These are phyloP conservation scores for Penicillium sp. DNA, from an alignment of 2,329 filamentous ascomycete species.

Conservation along the genomic window DNA sequence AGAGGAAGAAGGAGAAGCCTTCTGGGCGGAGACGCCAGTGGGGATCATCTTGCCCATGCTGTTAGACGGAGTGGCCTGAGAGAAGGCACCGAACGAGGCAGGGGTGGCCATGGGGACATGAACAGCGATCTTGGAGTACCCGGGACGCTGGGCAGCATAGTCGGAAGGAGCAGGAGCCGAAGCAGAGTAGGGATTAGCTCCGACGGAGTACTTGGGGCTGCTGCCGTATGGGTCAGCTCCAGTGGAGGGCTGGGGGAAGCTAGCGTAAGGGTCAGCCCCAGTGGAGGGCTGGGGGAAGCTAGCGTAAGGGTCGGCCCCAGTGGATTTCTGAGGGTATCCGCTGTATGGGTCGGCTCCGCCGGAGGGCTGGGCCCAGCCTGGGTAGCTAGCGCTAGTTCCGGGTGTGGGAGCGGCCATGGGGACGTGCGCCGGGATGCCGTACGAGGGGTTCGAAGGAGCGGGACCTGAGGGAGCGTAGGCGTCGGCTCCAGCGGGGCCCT, in stretches of 20 bases:
- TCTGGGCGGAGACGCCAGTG: constrained; percentile 36
- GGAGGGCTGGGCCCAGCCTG: too few species aligned
- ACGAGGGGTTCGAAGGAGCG: background rate
- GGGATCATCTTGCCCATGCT: constrained; percentile 31
- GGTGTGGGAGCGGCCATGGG: background rate
- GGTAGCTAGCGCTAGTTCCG: background rate
- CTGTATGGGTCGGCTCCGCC: too few species aligned
- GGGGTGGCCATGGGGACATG: constrained; percentile 24
- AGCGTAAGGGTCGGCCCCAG: background rate
- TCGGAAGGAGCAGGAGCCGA: constrained; percentile 6
- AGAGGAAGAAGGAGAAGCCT: constrained; percentile 38
- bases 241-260: background rate
- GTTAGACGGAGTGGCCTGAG: constrained; percentile 30
- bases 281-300: background rate
- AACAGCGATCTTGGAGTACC: constrained; percentile 30
- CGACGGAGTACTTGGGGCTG: background rate
- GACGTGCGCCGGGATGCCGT: background rate
- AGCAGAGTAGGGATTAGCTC: background rate
- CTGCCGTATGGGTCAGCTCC: background rate
- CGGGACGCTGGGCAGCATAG: constrained; percentile 10
- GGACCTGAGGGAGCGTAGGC: background rate
- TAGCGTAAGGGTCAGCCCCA: background rate
- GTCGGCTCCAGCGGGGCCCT: background rate
- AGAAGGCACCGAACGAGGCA: constrained; percentile 13
- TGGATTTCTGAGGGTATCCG: too few species aligned